Percentiles rank a stretch among this genome's conserved stretches.
phyloP scores from a whole-genome alignment of 768 basidiomycete genomes.

The Lactarius trivialis region DNA sequence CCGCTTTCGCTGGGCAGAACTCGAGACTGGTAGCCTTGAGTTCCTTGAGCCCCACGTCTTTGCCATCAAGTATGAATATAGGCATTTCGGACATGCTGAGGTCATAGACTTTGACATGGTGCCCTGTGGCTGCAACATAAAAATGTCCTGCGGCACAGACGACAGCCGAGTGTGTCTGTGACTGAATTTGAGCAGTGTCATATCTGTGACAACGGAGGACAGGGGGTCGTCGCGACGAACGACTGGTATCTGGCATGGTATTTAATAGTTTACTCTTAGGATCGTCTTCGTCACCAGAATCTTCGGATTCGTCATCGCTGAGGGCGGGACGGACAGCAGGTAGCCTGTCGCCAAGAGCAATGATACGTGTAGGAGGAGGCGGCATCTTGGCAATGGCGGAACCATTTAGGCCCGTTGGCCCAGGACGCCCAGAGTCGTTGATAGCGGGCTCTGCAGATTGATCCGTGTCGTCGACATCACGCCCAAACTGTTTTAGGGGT shows the following conservation, averaged over 20 bases:
- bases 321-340: constrained; percentile 52
- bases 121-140: constrained; percentile 50
- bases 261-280: constrained; percentile 39
- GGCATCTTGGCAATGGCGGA: constrained; percentile 35
- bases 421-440: background rate
- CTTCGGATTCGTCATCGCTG: constrained; percentile 37
- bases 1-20: constrained; percentile 49
- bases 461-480: constrained; percentile 4
- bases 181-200: constrained; percentile 46
- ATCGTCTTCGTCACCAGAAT: constrained; percentile 44
- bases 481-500: background rate
- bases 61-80: constrained; percentile 49
- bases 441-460: background rate
- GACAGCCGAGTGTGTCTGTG: constrained; percentile 47
- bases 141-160: constrained; percentile 51
- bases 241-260: constrained; percentile 60
- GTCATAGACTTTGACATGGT: constrained; percentile 61
- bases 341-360: constrained; percentile 61
- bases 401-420: background rate
- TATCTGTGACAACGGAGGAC: constrained; percentile 29
- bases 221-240: constrained; percentile 53
- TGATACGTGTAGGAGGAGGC: constrained; percentile 71
- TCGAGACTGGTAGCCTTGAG: constrained; percentile 70
- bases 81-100: constrained; percentile 43
- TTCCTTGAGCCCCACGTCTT: constrained; percentile 57